Base-by-base conservation (phyloP, 768 basidiomycete species). In the Clitopilus hobsonii region DNA sequence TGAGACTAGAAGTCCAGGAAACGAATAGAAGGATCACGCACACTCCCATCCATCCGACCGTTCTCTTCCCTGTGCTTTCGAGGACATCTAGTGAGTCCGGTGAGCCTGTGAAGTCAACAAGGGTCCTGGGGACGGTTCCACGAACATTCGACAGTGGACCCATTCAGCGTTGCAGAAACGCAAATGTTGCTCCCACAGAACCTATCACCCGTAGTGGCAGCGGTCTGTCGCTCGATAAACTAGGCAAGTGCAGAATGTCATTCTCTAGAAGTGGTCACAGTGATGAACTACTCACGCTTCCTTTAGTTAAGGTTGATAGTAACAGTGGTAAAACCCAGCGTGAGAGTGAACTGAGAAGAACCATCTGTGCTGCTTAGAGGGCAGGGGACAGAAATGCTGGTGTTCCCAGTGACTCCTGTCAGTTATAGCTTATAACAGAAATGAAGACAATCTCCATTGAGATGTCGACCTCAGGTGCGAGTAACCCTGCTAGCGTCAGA, bases 1-100 rank as follows among this genome's bases (percentile, higher is more conserved):
- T 41, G 38, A 41, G 38, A 6, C 6, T 8, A 7, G 8, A 11
- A 41, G 38, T 20, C 6, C 10, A 10, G 38, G n/a, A 6, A 41
- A 23, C 14, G 11, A 3, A 20, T 18, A 29, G 27, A 32, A 30
- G n/a, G 30, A 6, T 20, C 52, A 65, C 76, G 55, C 57, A 83
- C 84, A 85, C 77, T 27, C 72, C 83, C 81, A 85, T 84, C 83
- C 83, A 85, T 8, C 82, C 84, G 11, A 78, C 65, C 1, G 58
- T 57, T 18, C 54, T 58, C 38, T 58, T 63, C 18, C 74, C 79
- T 5, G 69, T 70, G 56, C 77, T 80, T 49, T 78, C 72, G 20
- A 85, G 65, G 3, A 74, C 70, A 67, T 83, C 82, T 85, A 23
- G 38, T 36, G 45, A 38, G 0, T n/a, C 25, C 29, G 1, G 10